A percentile compares a stretch with the other conserved stretches of the same genome.
phyloP scores from a whole-genome alignment of 495 filamentous ascomycete genomes.

The Hypoxylon crocopeplum region DNA sequence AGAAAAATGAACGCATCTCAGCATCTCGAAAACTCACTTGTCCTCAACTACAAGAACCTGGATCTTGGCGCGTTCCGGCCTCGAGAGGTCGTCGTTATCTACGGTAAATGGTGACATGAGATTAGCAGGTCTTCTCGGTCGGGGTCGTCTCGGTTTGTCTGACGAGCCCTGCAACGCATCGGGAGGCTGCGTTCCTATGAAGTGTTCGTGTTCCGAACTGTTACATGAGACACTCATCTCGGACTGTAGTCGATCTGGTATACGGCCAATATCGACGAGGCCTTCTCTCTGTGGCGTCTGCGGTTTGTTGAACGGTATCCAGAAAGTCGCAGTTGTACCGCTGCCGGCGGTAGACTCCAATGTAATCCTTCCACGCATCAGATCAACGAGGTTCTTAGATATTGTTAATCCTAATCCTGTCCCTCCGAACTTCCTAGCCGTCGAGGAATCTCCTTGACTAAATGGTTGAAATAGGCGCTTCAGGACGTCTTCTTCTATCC shows the following conservation, averaged over 20 bases:
- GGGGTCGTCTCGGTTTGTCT: slow-evolving; percentile 40
- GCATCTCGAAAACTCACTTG: slow-evolving; percentile 55
- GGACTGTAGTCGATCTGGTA: slow-evolving; percentile 67
- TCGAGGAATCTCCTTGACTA: slow-evolving; percentile 82
- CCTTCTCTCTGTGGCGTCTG: slow-evolving; percentile 40
- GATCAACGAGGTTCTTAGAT: slow-evolving; percentile 75
- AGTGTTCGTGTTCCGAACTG: slow-evolving; percentile 57
- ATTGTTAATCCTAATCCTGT: slow-evolving; percentile 85
- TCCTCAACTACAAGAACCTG: slow-evolving; percentile 81
- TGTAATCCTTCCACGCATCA: slow-evolving; percentile 81
- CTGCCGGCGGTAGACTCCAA: slow-evolving; percentile 63
- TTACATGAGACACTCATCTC: slow-evolving; percentile 67
- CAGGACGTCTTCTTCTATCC: slow-evolving; percentile 76
- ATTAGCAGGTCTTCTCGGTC: slow-evolving; percentile 43
- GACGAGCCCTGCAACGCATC: slow-evolving; percentile 30
- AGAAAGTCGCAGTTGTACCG: slow-evolving; percentile 72
- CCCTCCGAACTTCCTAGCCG: slow-evolving; percentile 76
- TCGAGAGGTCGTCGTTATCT: slow-evolving; percentile 48
- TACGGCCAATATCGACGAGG: slow-evolving; percentile 57
- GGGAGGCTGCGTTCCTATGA: slow-evolving; percentile 39
- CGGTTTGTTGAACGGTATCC: slow-evolving; percentile 71
- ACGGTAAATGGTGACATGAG: slow-evolving; percentile 29
- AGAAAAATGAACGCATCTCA: slow-evolving; percentile 8
- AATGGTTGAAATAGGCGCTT: slow-evolving; percentile 84
- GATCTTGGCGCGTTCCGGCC: slow-evolving; percentile 58